Evolutionary conservation across 2,329 filamentous ascomycete genomes (phyloP).

Genomic region (Pseudogymnoascus pannorum): DNA sequence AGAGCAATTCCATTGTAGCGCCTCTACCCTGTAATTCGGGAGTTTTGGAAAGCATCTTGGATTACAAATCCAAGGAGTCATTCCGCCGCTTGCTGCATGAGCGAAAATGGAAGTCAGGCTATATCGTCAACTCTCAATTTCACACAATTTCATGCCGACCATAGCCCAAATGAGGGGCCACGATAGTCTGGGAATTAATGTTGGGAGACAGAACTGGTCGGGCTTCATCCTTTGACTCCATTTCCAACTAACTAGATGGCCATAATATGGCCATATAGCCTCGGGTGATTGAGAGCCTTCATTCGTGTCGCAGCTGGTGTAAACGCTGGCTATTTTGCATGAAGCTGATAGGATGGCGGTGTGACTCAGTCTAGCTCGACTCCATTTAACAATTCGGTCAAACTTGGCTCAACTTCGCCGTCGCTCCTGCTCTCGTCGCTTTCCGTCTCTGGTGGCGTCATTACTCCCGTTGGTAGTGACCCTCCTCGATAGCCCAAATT

Average conservation of each 20-base stretch:
- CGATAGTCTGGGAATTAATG: not conserved
- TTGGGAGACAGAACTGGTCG: not conserved
- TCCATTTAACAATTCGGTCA: slow-evolving; percentile 26
- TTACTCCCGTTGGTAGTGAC: slow-evolving; percentile 19
- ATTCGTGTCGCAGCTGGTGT: not conserved
- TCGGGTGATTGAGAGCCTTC: not conserved
- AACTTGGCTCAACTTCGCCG: slow-evolving; percentile 20
- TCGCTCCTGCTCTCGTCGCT: slow-evolving; percentile 25
- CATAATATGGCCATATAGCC: not conserved
- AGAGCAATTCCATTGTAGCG: not conserved
- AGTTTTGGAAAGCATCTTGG: not conserved
- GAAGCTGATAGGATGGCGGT: not conserved
- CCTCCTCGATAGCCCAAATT: slow-evolving; percentile 25
- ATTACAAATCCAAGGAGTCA: not conserved
- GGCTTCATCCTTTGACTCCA: not conserved
- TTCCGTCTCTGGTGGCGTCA: slow-evolving; percentile 27
- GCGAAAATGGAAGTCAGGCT: not conserved
- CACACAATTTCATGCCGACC: not conserved
- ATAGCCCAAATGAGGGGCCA: not conserved
- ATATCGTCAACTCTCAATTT: too few relatives aligned
- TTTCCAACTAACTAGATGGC: not conserved
- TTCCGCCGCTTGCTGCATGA: not conserved
- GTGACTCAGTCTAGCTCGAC: slow-evolving; percentile 26
- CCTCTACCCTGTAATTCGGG: not conserved
- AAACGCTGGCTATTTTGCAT: not conserved